A percentile compares a stretch with the other conserved stretches of the same genome.
phyloP scores from a whole-genome alignment of 2,329 filamentous ascomycete genomes.

The Westerdykella aurantiaca region DNA sequence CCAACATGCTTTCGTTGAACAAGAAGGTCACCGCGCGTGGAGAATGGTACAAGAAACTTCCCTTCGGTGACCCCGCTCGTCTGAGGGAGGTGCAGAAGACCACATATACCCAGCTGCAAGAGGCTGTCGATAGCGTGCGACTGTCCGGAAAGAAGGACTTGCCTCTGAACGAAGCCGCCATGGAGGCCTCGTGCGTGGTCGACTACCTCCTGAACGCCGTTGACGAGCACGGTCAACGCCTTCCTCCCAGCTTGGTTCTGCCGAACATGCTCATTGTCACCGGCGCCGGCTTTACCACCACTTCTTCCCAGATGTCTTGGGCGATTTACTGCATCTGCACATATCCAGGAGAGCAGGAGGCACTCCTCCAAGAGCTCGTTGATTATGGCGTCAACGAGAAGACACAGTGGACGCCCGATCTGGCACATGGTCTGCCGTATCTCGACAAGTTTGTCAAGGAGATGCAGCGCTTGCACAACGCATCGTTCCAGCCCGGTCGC shows the following conservation, averaged over 20 bases:
- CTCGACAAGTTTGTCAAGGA: conserved; percentile 58
- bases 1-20: conserved; percentile 49
- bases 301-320: conserved; percentile 55
- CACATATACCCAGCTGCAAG: not conserved
- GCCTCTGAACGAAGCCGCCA: conserved; percentile 34
- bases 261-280: conserved; percentile 47
- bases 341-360: conserved; percentile 53
- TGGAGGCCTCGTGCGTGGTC: conserved; percentile 29
- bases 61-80: conserved; percentile 51
- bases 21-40: conserved; percentile 54
- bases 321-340: conserved; percentile 49
- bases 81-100: conserved; percentile 9
- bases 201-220: conserved; percentile 52
- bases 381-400: conserved; percentile 33
- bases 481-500: conserved; percentile 56
- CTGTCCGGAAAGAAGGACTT: conserved; percentile 20
- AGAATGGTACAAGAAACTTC: conserved; percentile 52
- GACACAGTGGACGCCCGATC: conserved; percentile 33
- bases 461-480: conserved; percentile 55
- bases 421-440: conserved; percentile 42
- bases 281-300: conserved; percentile 58
- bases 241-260: conserved; percentile 43
- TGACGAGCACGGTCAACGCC: conserved; percentile 51
- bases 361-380: conserved; percentile 54
- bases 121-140: not conserved